phyloP scores from a whole-genome alignment of 768 basidiomycete genomes.

The Lepiota subincarnata region DNA sequence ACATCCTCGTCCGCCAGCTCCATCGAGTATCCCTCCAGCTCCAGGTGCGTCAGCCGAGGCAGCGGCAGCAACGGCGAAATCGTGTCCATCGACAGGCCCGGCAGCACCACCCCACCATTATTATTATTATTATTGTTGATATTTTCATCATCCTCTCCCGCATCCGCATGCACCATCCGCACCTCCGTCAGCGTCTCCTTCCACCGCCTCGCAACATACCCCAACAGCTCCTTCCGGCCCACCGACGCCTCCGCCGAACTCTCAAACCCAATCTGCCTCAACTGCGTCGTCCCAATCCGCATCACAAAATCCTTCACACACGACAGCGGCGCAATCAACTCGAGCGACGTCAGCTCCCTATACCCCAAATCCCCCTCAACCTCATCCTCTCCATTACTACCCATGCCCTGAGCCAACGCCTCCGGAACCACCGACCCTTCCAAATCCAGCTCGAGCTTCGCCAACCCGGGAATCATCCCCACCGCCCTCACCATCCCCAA shows the following conservation, averaged over 20 bases:
- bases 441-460: conserved; percentile 25
- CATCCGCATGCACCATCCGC: conserved; percentile 20
- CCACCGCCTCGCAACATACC: conserved; percentile 21
- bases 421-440: conserved; percentile 14
- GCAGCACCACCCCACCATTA: not conserved
- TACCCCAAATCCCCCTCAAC: conserved; percentile 23
- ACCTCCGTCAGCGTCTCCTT: conserved; percentile 20
- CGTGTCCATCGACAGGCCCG: conserved; percentile 8
- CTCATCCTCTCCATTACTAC: not conserved
- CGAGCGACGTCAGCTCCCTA: conserved; percentile 21
- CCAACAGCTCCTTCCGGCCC: conserved; percentile 21
- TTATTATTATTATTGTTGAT: too few relatives aligned
- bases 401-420: not conserved
- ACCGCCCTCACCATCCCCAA: conserved; percentile 21
- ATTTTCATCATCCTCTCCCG: conserved; percentile 11
- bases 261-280: conserved; percentile 20
- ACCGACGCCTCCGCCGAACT: conserved; percentile 2
- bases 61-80: conserved; percentile 22
- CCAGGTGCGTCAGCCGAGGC: conserved; percentile 19
- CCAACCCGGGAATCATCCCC: conserved; percentile 21
- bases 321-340: conserved; percentile 21
- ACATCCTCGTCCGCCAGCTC: conserved; percentile 22
- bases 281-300: conserved; percentile 16
- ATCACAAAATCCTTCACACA: conserved; percentile 22
- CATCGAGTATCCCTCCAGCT: conserved; percentile 25